Percentiles rank a stretch among this genome's conserved stretches.
Conservation (phyloP, 83 land plant genomes). For the Diphasiastrum complanatum region DNA sequence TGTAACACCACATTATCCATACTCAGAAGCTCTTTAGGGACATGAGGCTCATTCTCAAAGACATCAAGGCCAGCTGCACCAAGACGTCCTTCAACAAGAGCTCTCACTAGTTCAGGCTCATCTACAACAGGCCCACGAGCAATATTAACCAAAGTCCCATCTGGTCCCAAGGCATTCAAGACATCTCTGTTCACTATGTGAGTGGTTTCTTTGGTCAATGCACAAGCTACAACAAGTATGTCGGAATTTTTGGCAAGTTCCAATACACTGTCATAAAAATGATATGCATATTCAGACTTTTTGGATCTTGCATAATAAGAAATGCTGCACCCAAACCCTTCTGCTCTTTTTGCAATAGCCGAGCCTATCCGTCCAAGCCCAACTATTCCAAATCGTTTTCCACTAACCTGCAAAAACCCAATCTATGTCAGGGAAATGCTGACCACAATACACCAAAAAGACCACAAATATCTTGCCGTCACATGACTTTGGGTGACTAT, state of each 20-base stretch:
- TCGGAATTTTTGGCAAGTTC: conserved; percentile 57
- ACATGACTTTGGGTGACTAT: no score
- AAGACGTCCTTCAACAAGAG: conserved; percentile 59
- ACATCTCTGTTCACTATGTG: conserved; percentile 65
- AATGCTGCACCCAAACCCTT: conserved; percentile 64
- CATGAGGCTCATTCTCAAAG: conserved; percentile 72
- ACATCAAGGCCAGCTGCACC: conserved; percentile 90
- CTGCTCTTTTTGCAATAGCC: conserved; percentile 82
- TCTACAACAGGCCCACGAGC: conserved; percentile 69
- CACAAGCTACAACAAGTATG: conserved; percentile 56
- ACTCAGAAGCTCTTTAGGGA: conserved; percentile 54
- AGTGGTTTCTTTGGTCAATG: conserved; percentile 56
- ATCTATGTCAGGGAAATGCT: no score
- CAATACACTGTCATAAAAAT: conserved; percentile 44
- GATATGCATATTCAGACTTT: conserved; percentile 43
- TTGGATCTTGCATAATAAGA: conserved; percentile 53
- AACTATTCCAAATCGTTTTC: conserved; percentile 73
- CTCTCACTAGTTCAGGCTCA: conserved; percentile 69
- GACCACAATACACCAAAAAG: no score
- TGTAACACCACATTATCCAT: conserved; percentile 74
- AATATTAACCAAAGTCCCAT: conserved; percentile 49
- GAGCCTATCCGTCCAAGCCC: conserved; percentile 86
- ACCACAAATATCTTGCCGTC: no score
- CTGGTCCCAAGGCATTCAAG: conserved; percentile 68
- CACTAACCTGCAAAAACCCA: conserved; percentile 57